These are phyloP conservation scores for Podila clonocystis DNA, from an alignment of 192 early-diverging fungal species.

Conservation along the genomic window DNA sequence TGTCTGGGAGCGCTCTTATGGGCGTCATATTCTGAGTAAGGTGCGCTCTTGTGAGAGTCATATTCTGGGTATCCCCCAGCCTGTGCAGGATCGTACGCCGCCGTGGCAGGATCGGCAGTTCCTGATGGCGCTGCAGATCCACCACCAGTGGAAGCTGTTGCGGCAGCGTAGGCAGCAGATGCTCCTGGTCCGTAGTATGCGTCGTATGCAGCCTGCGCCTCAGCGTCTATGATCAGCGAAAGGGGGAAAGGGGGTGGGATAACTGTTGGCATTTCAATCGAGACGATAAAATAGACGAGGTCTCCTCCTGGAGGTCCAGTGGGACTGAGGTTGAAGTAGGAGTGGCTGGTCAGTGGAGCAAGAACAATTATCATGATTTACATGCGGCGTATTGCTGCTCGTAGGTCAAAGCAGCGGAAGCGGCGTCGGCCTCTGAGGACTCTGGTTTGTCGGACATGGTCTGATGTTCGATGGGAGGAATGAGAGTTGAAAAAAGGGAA, in stretches of 20 bases:
- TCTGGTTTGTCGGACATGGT: constrained; percentile 38
- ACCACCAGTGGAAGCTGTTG: neutral
- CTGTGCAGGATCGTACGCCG: constrained; percentile 17
- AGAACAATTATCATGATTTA: constrained; percentile 8
- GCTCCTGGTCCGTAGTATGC: constrained; percentile 50
- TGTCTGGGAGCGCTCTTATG: constrained; percentile 1
- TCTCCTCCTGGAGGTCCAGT: neutral
- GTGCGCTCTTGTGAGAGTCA: neutral
- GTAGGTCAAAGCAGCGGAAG: constrained; percentile 30
- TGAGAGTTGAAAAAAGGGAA: neutral
- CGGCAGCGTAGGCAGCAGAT: constrained; percentile 34
- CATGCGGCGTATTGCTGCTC: constrained; percentile 49
- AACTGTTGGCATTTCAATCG: neutral
- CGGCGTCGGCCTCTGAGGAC: constrained; percentile 29
- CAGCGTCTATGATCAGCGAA: constrained; percentile 19
- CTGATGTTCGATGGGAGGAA: neutral
- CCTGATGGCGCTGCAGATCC: neutral
- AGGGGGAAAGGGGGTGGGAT: neutral
- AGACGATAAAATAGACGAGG: neutral
- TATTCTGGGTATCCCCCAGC: neutral
- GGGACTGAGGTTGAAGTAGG: neutral
- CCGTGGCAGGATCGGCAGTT: neutral
- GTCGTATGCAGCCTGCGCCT: constrained; percentile 48
- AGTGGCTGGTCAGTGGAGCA: neutral
- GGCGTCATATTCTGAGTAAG: neutral